These are phyloP conservation scores for Collybia mongolica DNA, from an alignment of 768 basidiomycete genomes.

Conservation along the genomic window DNA sequence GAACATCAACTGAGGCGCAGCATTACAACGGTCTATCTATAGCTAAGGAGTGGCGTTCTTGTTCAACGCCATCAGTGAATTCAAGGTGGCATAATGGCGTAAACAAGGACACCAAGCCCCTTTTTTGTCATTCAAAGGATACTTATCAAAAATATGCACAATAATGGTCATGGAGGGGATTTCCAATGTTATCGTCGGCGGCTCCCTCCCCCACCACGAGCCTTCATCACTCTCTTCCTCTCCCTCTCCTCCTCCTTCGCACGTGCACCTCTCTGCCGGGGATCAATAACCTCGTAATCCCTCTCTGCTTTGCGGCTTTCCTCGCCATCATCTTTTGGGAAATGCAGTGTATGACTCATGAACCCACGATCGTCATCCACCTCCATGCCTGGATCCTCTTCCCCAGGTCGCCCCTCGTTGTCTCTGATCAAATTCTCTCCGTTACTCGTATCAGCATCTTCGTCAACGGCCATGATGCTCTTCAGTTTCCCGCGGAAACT, in stretches of 20 bases:
- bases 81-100: too few relatives aligned
- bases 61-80: too few relatives aligned
- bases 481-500: conserved; percentile 75
- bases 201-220: conserved; percentile 28
- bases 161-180: background rate
- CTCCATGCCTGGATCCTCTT: conserved; percentile 60
- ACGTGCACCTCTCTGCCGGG: conserved; percentile 65
- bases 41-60: too few relatives aligned
- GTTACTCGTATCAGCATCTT: conserved; percentile 15
- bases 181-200: conserved; percentile 13
- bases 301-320: conserved; percentile 76
- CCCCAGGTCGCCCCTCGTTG: conserved; percentile 15
- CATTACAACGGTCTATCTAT: too few relatives aligned
- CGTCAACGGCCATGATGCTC: conserved; percentile 26
- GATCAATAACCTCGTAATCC: conserved; percentile 90
- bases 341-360: conserved; percentile 67
- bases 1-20: too few relatives aligned
- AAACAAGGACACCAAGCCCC: too few relatives aligned
- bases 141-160: too few relatives aligned
- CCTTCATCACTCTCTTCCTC: conserved; percentile 45
- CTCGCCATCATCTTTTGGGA: conserved; percentile 78
- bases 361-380: conserved; percentile 79
- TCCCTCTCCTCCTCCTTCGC: conserved; percentile 81
- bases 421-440: conserved; percentile 22
- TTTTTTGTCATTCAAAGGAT: too few relatives aligned